Base-by-base conservation (phyloP, 495 filamentous ascomycete species). In the Aspergillus cristatus region DNA sequence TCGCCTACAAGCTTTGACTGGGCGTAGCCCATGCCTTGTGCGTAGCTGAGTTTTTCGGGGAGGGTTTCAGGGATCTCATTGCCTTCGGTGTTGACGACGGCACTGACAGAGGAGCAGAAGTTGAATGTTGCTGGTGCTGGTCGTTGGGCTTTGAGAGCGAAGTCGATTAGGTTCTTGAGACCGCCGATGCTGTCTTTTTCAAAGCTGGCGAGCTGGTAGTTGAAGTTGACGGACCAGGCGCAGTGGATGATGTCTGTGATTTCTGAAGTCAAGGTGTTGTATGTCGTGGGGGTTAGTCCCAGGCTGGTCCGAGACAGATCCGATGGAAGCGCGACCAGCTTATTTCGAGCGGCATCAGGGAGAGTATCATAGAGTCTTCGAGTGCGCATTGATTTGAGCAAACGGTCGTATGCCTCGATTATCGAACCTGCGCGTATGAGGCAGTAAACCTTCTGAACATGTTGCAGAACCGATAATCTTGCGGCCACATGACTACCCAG, bases 151-250 rank as follows among this genome's bases (percentile, higher is more conserved):
- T 45, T 45, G 12, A 71, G 57, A n/a, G 65, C 70, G 8, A 84
- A 60, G 24, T 63, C 51, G 42, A 84, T 53, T 10, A 84, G 67
- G 40, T 79, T 68, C 0, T 53, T 50, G 6, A 78, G 53, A 17
- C 73, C 72, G 1, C 62, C 57, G 41, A 84, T 68, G 45, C 74
- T 75, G 26, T 74, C 67, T 15, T 53, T 51, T 13, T 63, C 70
- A 48, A 84, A 82, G 41, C 68, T 75, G n/a, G 57, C 49, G 4
- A 83, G 60, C 4, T 65, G 60, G 46, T 76, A 60, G 41, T 74
- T 79, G 66, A 84, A 85, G 53, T 84, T 82, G 17, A 84, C 81
- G 4, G 75, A 70, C 81, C 81, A 85, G 25, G 78, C 81, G n/a
- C 71, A 67, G 52, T 84, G 81, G 34, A 81, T 70, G 17, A 81